Evolutionary conservation across 2,329 filamentous ascomycete genomes (phyloP).

Genomic region (Aspergillus calidoustus): DNA sequence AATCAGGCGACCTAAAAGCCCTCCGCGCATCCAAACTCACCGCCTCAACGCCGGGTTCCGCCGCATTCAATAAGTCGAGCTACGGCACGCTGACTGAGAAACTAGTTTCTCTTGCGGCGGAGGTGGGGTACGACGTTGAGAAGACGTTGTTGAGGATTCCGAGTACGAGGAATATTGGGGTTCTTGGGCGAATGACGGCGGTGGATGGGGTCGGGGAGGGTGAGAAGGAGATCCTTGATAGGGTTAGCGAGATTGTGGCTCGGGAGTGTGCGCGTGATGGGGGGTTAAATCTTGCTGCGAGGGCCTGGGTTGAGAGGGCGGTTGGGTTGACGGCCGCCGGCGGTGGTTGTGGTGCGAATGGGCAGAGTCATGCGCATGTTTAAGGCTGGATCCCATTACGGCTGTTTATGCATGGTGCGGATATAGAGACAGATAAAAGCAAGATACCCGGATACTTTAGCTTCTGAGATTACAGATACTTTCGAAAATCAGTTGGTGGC

Average conservation of each 20-base stretch:
- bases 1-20: slow-evolving; percentile 45
- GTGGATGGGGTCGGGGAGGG: slow-evolving; percentile 23
- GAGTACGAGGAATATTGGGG: slow-evolving; percentile 82
- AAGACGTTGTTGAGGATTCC: slow-evolving; percentile 89
- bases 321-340: slow-evolving; percentile 49
- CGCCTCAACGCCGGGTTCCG: slow-evolving; percentile 28
- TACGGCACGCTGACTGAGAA: slow-evolving; percentile 85
- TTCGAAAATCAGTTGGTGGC: not conserved
- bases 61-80: slow-evolving; percentile 62
- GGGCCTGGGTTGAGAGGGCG: slow-evolving; percentile 58
- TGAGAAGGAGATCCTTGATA: slow-evolving; percentile 58
- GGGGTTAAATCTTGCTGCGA: slow-evolving; percentile 49
- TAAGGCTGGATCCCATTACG: not conserved
- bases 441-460: not conserved
- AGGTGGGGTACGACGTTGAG: slow-evolving; percentile 77
- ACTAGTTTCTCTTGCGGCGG: slow-evolving; percentile 69
- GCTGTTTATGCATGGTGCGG: not conserved
- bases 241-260: slow-evolving; percentile 66
- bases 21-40: slow-evolving; percentile 43
- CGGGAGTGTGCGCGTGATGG: slow-evolving; percentile 53
- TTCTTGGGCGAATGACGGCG: slow-evolving; percentile 65
- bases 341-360: slow-evolving; percentile 42
- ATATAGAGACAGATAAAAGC: not conserved
- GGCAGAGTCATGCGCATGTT: slow-evolving; percentile 28
- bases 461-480: not conserved